Evolutionary conservation across 176 grass and related monocot species (phyloP).

Genomic region (Elaeis guineensis): DNA sequence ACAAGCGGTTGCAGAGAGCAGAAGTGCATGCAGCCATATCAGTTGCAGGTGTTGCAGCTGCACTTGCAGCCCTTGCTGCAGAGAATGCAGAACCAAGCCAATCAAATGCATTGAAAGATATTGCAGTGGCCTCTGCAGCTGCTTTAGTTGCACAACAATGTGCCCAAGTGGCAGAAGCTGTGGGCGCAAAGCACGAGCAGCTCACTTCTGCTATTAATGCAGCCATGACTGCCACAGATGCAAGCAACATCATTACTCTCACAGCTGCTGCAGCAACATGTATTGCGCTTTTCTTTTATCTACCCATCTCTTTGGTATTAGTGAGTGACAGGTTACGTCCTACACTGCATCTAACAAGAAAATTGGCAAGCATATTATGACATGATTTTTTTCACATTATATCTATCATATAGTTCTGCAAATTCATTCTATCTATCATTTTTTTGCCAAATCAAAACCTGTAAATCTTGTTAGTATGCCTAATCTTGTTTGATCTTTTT

Average conservation of each 20-base stretch:
- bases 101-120: slow-evolving; percentile 36
- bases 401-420: too few species aligned
- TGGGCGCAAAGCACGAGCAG: slow-evolving; percentile 72
- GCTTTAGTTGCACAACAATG: slow-evolving; percentile 86
- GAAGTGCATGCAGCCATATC: slow-evolving; percentile 88
- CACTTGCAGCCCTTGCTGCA: slow-evolving; percentile 73
- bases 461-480: too few species aligned
- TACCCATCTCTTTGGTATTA: neutral
- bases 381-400: too few species aligned
- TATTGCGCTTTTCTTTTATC: slow-evolving; percentile 18
- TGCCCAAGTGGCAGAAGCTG: slow-evolving; percentile 70
- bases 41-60: slow-evolving; percentile 73
- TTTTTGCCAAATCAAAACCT: too few species aligned
- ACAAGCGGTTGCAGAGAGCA: slow-evolving; percentile 62
- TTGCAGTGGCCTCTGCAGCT: slow-evolving; percentile 66
- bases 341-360: neutral
- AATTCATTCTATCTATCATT: neutral
- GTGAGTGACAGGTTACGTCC: neutral
- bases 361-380: neutral
- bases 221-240: slow-evolving; percentile 62
- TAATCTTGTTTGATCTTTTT: too few species aligned
- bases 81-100: slow-evolving; percentile 36
- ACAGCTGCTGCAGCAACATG: slow-evolving; percentile 87
- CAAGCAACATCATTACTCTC: slow-evolving; percentile 80
- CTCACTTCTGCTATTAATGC: slow-evolving; percentile 49